Evolutionary conservation across 345 rosid species (phyloP), one percentile per base, ranked within the genome.

Genomic region (Citrus mangshanensis): DNA sequence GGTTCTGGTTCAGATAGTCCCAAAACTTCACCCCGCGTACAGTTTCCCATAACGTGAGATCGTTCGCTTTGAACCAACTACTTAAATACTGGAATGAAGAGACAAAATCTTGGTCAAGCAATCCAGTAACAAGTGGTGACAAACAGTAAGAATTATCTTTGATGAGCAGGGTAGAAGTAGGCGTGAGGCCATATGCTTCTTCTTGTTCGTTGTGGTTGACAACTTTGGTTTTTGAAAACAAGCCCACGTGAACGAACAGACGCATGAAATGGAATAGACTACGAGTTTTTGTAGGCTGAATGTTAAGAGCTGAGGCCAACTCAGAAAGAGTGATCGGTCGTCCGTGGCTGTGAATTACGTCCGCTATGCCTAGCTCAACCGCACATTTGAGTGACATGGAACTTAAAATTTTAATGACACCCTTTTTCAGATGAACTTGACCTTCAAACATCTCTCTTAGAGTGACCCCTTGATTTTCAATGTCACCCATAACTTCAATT

Each of bases 351-450:
- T 90, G 86, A 76, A 90, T 55, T 46, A 65, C 60, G 73, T 85
- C 89, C 0, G 89, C 87, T 38, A 89, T 86, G 71, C 85, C 86
- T 2, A 90, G 82, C 72, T 86, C 83, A 76, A 85, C 82, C 0
- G 89, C 89, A 34, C 88, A 85, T 59, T 85, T 82, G 14, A 89
- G 89, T 1, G 87, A 81, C 89, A 86, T 83, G 14, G 92, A 90
- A 62, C 79, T 72, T 5, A 89, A 32, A 84, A 68, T 75, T 87
- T 46, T 82, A 81, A 83, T 35, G 35, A 83, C 88, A 61, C 13
- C 49, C 14, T 77, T 81, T 35, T 84, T 81, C 54, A 89, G 46
- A 73, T 84, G 85, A 82, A 79, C 64, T 66, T 90, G 91, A 66
- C 92, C 89, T 76, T 72, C 75, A 63, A 85, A 72, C 73, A 80